Base-by-base conservation (phyloP, 768 basidiomycete species). In the Polyporus arcularius region DNA sequence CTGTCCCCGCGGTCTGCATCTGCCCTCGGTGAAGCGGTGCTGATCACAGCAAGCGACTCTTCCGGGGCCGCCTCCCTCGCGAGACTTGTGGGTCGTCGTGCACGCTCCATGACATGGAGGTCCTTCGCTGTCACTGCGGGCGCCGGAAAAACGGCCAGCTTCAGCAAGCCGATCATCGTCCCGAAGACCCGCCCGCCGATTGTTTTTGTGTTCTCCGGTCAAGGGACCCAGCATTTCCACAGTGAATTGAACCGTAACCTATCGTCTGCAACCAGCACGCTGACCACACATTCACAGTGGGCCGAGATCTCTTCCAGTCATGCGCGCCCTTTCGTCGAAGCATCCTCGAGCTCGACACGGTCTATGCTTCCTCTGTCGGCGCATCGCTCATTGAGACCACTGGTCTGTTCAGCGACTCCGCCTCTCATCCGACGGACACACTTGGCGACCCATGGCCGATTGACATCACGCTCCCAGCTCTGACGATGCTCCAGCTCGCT, bases 401-500 rank as follows among this genome's bases (percentile, higher is more conserved):
- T 26, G 80, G 79, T 1, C 68, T 81, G 9, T 82, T 81, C 64
- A 64, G 40, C 4, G 64, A 62, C 26, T 46, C 55, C 21, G 53
- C 8, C 11, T 9, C 21, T 4, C 35, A 38, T 11, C 49, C 63
- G n/a, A 45, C 58, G 18, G 60, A 58, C 3, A 50, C 53, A 21
- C 32, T 65, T 12, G 57, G 63, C n/a, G 57, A 64, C 12, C 52
- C 63, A 2, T 75, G 74, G 74, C 70, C 73, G 2, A 76, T 79
- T 9, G 64, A 72, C 0, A 54, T 80, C 9, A 79, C 73, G 14
- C 69, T 81, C 4, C 79, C 80, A 2, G 68, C 79, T 1, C 63
- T 82, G 21, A 68, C 77, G 1, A 79, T 82, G 64, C 62, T 80
- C 52, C 81, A 82, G 61, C 76, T 82, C 10, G 81, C 80, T 0